Conservation (phyloP, 1,284 basidiomycete species). For the Ceraceosorus bombacis region DNA sequence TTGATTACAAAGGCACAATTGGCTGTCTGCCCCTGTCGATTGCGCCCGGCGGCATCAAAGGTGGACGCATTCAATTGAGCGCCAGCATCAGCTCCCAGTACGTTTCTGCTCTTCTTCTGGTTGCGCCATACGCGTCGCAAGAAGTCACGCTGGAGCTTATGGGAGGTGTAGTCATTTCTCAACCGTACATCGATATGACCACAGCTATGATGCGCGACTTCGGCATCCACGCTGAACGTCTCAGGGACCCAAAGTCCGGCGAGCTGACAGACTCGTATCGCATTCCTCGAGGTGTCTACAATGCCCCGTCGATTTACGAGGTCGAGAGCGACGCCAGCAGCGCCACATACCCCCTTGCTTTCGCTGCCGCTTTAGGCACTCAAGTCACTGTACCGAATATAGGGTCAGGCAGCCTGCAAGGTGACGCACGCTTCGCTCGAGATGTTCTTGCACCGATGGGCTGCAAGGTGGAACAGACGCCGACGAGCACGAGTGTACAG, state of each 20-base stretch:
- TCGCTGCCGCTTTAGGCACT: slow-evolving; percentile 92
- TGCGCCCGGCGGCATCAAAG: slow-evolving; percentile 64
- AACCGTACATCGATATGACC: slow-evolving; percentile 99
- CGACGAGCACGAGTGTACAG: slow-evolving; percentile 79
- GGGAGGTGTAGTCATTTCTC: slow-evolving; percentile 89
- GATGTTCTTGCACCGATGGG: slow-evolving; percentile 93
- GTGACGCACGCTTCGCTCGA: slow-evolving; percentile 89
- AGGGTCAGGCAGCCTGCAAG: slow-evolving; percentile 81
- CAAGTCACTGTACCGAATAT: slow-evolving; percentile 89
- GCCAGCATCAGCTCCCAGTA: slow-evolving; percentile 97
- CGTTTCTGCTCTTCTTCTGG: slow-evolving; percentile 90
- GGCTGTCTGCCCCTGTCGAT: slow-evolving; percentile 88
- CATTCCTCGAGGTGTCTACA: slow-evolving; percentile 74
- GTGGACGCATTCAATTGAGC: slow-evolving; percentile 75
- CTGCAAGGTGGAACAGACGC: slow-evolving; percentile 79
- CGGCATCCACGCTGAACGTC: slow-evolving; percentile 69
- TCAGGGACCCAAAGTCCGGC: slow-evolving; percentile 60
- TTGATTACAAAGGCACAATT: slow-evolving; percentile 69
- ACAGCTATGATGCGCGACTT: slow-evolving; percentile 97
- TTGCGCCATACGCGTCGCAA: slow-evolving; percentile 82
- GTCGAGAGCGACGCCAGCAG: slow-evolving; percentile 94
- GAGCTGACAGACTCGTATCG: slow-evolving; percentile 65
- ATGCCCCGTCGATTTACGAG: slow-evolving; percentile 67
- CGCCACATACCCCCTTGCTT: slow-evolving; percentile 92
- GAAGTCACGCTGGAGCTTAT: slow-evolving; percentile 79